Base-by-base conservation (phyloP, 202 grass and related monocot species). In the Setaria italica region DNA sequence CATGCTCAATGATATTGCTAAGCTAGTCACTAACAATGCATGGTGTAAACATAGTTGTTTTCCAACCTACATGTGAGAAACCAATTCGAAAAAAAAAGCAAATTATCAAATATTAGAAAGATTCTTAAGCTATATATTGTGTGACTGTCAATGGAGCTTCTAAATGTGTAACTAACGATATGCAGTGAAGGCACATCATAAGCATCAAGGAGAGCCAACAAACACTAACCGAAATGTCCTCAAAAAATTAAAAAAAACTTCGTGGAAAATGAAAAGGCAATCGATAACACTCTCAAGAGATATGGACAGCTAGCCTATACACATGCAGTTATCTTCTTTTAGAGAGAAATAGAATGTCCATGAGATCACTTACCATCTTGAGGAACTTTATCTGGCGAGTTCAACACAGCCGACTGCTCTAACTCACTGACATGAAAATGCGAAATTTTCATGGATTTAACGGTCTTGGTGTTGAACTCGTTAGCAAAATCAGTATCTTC, bases 321-420 rank as follows among this genome's bases (percentile, higher is more conserved):
- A 79, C 51, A 87, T 64, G 49, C 50, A 54, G 14, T 39, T 51
- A 82, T 20, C 57, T 79, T 33, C 5, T 3, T 59, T 74, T 51
- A 25, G 15, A 45, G 15, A 62, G 2, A 77, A 9, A 90, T 15
- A 48, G 62, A 74, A 11, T 3, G 33, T 67, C 47, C 48, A 51
- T 90, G 62, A 83, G 21, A 74, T 39, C n/a, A 88, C 85, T 88
- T 90, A 93, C 91, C 79, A 88, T 86, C 42, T 9, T 86, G 64
- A 83, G 79, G 45, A 87, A 72, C 43, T 72, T 90, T 50, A 67
- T 76, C 49, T 34, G 70, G 84, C 6, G 39, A 83, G 70, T 90
- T 88, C 75, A 83, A 39, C 80, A 81, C 64, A 85, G 76, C 35
- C 39, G 88, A 59, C 58, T 88, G 86, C 33, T 88, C 70, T 20